These are phyloP conservation scores for Kalaharituber pfeilii DNA, from an alignment of 2,329 filamentous ascomycete genomes.

Conservation along the genomic window DNA sequence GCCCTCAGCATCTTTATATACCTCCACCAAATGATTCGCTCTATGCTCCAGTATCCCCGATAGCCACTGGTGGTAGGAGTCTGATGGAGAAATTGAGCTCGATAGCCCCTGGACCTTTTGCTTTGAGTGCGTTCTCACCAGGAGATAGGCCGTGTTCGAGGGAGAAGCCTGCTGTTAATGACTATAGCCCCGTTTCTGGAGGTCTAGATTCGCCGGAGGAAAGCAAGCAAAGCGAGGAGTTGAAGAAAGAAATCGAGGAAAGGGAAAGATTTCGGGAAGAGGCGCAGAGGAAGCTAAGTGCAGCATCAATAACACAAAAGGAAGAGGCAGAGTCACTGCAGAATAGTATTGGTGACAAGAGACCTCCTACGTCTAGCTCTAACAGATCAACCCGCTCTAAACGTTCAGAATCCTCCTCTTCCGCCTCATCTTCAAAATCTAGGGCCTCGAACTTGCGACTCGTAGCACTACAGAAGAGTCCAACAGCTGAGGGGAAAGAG, in stretches of 20 bases:
- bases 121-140: constrained; percentile 27
- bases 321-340: not conserved
- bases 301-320: not conserved
- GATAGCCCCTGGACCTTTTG: constrained; percentile 50
- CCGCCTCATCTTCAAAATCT: not conserved
- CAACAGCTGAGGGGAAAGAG: not conserved
- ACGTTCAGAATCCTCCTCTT: not conserved
- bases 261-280: not conserved
- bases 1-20: not conserved
- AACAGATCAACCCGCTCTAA: not conserved
- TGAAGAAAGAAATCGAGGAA: not conserved
- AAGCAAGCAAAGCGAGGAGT: not conserved
- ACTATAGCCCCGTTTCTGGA: not conserved
- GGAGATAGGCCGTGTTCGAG: not conserved
- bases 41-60: constrained; percentile 36
- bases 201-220: not conserved
- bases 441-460: not conserved
- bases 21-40: constrained; percentile 9
- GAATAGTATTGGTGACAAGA: not conserved
- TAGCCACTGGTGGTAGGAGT: constrained; percentile 28
- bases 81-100: constrained; percentile 46
- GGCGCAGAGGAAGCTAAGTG: not conserved
- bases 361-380: constrained; percentile 5
- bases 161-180: not conserved
- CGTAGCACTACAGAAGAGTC: not conserved